phyloP scores from a whole-genome alignment of 2,329 filamentous ascomycete species.

The Hypoxylon sp. region DNA sequence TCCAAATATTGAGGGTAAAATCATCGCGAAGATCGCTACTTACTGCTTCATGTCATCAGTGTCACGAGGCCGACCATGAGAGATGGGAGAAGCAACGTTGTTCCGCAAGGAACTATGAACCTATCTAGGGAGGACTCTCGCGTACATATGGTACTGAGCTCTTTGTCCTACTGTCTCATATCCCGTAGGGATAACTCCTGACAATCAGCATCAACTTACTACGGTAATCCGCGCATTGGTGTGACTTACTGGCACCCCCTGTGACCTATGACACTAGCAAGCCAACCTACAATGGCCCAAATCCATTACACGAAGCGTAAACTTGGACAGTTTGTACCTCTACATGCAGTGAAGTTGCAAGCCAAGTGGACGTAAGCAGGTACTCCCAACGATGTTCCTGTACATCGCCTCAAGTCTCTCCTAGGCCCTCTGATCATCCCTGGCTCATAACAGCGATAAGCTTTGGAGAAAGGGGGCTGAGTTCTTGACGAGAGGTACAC shows the following conservation, averaged over 20 bases:
- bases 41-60: background rate
- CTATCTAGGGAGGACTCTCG: too few species aligned
- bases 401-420: conserved; percentile 15
- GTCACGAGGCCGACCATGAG: too few species aligned
- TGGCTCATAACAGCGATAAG: background rate
- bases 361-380: background rate
- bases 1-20: conserved; percentile 8
- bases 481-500: background rate
- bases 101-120: too few species aligned
- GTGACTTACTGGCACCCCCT: conserved; percentile 9
- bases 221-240: background rate
- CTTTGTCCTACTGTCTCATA: too few species aligned
- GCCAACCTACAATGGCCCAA: background rate
- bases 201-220: background rate
- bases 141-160: too few species aligned
- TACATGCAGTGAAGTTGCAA: background rate
- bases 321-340: background rate
- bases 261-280: conserved; percentile 6
- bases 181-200: too few species aligned
- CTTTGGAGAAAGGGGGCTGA: background rate
- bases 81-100: too few species aligned
- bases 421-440: background rate
- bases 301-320: conserved; percentile 1
- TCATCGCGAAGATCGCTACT: background rate
- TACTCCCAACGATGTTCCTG: background rate